Conservation (phyloP, 345 rosid species). For the Garcia nutans region DNA sequence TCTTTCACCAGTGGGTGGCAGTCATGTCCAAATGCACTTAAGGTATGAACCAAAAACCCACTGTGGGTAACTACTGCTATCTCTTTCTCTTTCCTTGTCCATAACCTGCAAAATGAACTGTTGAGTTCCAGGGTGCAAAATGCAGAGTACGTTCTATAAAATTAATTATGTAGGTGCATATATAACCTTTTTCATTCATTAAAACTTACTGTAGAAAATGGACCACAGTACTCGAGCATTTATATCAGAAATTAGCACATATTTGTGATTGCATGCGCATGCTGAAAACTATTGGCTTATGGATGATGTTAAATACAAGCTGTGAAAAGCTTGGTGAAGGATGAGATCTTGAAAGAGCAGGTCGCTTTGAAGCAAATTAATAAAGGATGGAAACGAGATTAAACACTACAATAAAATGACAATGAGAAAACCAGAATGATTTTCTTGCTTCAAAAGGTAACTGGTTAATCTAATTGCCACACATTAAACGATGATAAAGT, state of each 20-base stretch:
- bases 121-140: slow-evolving; percentile 6
- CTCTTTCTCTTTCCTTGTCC: slow-evolving; percentile 95
- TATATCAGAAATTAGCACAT: neutral
- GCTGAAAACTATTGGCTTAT: neutral
- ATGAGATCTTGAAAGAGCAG: slow-evolving; percentile 3
- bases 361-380: too few relatives aligned
- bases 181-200: neutral
- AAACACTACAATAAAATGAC: slow-evolving; percentile 1
- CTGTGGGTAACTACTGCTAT: slow-evolving; percentile 96
- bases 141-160: neutral
- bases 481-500: neutral
- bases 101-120: slow-evolving; percentile 58
- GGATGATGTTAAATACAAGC: neutral
- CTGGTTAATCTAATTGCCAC: neutral
- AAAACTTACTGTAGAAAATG: neutral
- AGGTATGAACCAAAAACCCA: slow-evolving; percentile 82
- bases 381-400: neutral
- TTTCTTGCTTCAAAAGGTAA: neutral
- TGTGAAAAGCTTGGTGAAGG: neutral
- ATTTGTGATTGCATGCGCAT: neutral
- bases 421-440: neutral
- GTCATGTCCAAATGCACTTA: slow-evolving; percentile 66
- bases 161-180: neutral
- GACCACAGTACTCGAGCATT: neutral
- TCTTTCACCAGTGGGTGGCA: slow-evolving; percentile 72